Conservation (phyloP, 768 basidiomycete species). For the Mycena filopes region DNA sequence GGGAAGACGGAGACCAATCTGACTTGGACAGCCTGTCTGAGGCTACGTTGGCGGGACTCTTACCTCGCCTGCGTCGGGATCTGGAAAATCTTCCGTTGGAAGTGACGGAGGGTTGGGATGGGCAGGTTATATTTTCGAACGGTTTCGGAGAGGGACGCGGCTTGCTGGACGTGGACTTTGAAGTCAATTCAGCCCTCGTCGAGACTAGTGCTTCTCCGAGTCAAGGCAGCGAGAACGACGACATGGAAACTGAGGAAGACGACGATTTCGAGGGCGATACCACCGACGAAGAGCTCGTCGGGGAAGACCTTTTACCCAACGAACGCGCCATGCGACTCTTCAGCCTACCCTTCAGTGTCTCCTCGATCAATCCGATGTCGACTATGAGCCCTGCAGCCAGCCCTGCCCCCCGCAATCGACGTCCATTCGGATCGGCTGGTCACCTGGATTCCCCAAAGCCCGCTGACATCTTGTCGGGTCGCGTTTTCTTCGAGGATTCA, state of each 20-base stretch:
- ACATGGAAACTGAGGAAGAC: conserved; percentile 57
- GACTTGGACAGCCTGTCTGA: conserved; percentile 51
- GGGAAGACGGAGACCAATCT: conserved; percentile 60
- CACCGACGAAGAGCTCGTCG: conserved; percentile 88
- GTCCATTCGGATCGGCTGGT: conserved; percentile 41
- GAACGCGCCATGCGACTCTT: conserved; percentile 81
- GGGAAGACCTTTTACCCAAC: conserved; percentile 76
- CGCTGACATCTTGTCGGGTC: conserved; percentile 75
- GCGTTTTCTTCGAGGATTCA: conserved; percentile 60
- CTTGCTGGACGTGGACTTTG: conserved; percentile 78
- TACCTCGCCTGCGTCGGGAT: conserved; percentile 43
- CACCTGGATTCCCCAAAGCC: conserved; percentile 62
- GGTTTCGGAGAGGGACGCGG: conserved; percentile 65
- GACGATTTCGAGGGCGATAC: conserved; percentile 76
- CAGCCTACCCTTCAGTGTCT: conserved; percentile 69
- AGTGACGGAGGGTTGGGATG: conserved; percentile 79
- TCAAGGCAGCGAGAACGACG: conserved; percentile 64
- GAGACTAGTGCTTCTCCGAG: conserved; percentile 60
- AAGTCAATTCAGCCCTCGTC: conserved; percentile 65
- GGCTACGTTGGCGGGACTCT: conserved; percentile 42
- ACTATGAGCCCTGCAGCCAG: conserved; percentile 71
- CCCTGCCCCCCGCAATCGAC: conserved; percentile 51
- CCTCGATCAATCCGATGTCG: conserved; percentile 79
- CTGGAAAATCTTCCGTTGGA: conserved; percentile 65
- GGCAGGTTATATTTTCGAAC: conserved; percentile 79